A percentile compares a stretch with the other conserved stretches of the same genome.
Evolutionary conservation across 352 stramenopile species (phyloP).

Genomic region (Globisporangium emineosum): DNA sequence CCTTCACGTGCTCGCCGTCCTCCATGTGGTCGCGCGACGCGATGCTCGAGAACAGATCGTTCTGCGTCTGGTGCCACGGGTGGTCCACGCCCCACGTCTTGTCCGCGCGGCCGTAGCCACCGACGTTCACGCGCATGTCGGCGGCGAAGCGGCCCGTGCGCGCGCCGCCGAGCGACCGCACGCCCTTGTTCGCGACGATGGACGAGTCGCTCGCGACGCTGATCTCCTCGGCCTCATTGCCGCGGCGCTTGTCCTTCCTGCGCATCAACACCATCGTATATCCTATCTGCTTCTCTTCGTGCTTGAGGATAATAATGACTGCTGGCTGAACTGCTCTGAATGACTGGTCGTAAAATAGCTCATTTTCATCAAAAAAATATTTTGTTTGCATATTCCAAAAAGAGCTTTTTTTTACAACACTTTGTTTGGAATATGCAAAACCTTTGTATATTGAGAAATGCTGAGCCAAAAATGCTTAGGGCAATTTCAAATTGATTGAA

Average conservation of each 20-base stretch:
- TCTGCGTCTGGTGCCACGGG: conserved; percentile 66
- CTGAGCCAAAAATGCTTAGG: too few species aligned
- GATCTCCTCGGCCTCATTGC: conserved; percentile 60
- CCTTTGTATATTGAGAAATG: too few species aligned
- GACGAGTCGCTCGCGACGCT: conserved; percentile 57
- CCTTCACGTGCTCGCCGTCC: conserved; percentile 40
- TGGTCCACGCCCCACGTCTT: conserved; percentile 78
- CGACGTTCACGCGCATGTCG: conserved; percentile 72
- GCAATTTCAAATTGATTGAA: too few species aligned
- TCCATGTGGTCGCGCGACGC: conserved; percentile 65
- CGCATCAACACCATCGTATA: conserved; percentile 77
- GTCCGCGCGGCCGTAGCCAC: conserved; percentile 74
- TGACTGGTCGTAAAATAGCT: too few species aligned
- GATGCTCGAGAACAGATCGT: conserved; percentile 40
- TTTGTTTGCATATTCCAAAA: too few species aligned
- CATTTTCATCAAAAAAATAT: too few species aligned
- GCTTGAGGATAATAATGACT: too few species aligned
- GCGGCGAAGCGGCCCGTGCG: conserved; percentile 67
- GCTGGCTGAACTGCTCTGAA: too few species aligned
- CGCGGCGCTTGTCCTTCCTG: conserved; percentile 63
- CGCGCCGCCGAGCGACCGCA: conserved; percentile 50
- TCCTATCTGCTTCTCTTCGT: too few species aligned
- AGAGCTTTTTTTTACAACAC: too few species aligned
- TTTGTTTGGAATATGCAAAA: too few species aligned
- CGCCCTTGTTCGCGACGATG: conserved; percentile 62